Conservation (phyloP, 2,329 filamentous ascomycete species). For the Arachnomyces sp. region DNA sequence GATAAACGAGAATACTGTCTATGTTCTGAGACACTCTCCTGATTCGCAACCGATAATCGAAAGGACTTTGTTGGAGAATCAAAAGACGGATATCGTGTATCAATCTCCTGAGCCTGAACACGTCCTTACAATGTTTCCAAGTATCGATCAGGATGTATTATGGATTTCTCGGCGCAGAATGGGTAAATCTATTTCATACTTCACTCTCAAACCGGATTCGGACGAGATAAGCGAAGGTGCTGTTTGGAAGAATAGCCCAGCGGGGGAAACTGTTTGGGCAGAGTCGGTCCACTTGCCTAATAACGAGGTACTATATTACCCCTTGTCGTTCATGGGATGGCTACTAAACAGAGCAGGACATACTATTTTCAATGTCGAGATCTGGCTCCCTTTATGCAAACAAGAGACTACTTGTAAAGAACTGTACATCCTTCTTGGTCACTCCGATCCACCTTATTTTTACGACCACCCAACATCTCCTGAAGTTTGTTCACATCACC, state of each 20-base stretch:
- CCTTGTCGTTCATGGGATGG: neutral
- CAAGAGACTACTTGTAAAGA: conserved; percentile 63
- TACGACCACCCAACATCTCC: conserved; percentile 82
- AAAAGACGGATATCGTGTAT: conserved; percentile 23
- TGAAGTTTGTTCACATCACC: conserved; percentile 86
- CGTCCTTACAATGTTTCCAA: conserved; percentile 30
- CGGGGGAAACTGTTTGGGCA: conserved; percentile 32
- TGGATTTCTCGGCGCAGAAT: conserved; percentile 29
- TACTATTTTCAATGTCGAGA: conserved; percentile 59
- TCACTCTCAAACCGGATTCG: conserved; percentile 17
- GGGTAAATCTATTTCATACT: conserved; percentile 24
- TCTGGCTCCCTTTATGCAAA: conserved; percentile 74
- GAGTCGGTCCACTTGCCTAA: conserved; percentile 28
- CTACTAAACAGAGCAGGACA: conserved; percentile 26
- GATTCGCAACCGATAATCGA: conserved; percentile 24
- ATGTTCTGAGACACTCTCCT: conserved; percentile 32
- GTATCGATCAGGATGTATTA: conserved; percentile 25
- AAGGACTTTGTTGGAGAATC: conserved; percentile 27
- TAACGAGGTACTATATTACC: conserved; percentile 27
- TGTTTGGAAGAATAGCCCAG: conserved; percentile 26
- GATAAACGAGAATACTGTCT: conserved; percentile 33
- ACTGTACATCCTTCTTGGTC: conserved; percentile 83
- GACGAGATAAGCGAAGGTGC: conserved; percentile 13
- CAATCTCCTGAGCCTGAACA: conserved; percentile 25
- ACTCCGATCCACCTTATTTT: conserved; percentile 79